A percentile compares a stretch with the other conserved stretches of the same genome.
These are phyloP conservation scores for Metrosideros polymorpha DNA, from an alignment of 441 rosid species.

Conservation along the genomic window DNA sequence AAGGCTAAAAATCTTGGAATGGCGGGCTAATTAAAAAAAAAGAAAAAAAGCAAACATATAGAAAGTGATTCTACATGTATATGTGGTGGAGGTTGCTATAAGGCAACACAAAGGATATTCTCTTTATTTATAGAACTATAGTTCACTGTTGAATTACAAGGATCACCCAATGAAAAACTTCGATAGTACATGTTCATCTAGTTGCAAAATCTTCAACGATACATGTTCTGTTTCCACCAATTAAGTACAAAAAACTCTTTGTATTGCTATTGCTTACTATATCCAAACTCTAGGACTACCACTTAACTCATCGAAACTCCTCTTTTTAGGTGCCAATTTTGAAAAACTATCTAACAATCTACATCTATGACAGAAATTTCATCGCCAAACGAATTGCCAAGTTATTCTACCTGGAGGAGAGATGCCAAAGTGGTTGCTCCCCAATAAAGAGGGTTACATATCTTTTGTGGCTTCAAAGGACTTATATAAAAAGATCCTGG, in stretches of 20 bases:
- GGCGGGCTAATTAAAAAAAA: neutral
- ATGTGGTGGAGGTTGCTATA: neutral
- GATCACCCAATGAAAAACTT: neutral
- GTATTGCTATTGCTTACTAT: neutral
- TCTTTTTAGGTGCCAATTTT: neutral
- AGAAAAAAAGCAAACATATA: neutral
- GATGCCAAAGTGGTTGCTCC: neutral
- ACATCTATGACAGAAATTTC: neutral
- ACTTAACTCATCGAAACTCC: neutral
- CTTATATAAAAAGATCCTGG: neutral
- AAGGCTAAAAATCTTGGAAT: neutral
- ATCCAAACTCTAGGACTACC: neutral
- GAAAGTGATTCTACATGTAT: neutral
- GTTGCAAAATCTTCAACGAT: neutral
- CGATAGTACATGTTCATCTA: neutral
- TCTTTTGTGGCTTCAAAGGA: neutral
- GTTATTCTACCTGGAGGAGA: neutral
- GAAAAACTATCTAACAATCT: neutral
- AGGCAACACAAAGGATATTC: neutral
- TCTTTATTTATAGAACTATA: neutral
- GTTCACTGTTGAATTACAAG: neutral
- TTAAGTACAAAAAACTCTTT: neutral
- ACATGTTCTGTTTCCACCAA: neutral
- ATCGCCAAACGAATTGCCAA: neutral
- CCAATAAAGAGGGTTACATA: neutral